Evolutionary conservation across 2,329 filamentous ascomycete species (phyloP), one percentile per base, ranked within the genome.

Genomic region (Cladobotryum protrusum): DNA sequence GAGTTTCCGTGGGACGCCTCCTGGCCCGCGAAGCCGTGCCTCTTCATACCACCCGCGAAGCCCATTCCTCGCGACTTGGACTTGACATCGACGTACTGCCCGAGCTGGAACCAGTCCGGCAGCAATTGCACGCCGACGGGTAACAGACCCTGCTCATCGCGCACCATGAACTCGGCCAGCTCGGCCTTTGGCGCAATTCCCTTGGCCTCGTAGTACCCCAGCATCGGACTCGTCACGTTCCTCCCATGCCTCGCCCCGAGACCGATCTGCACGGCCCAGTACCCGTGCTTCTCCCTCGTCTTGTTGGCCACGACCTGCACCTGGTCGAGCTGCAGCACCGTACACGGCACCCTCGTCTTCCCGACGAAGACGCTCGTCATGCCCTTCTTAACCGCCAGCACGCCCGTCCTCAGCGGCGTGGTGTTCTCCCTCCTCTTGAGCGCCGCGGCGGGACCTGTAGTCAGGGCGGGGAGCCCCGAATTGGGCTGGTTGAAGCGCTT

Each of bases 1-100:
- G 91, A 96, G 72, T 95, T 92, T 79, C 93, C 93, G 79, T 99
- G 93, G 60, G 85, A 91, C 50, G 89, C 88, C 59, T 84, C 86
- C 74, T 99, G 93, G 61, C 93, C 93, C 29, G 75, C 69, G 70
- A 93, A 97, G 33, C 90, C 90, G 73, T 92, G 88, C 59, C 88
- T 80, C 82, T 99, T 99, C 93, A 99, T 99, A 58, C 89, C 93
- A 79, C 93, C 93, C 9, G 87, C 89, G 67, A 96, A 99, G 7
- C 93, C 93, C 81, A 89, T 92, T 47, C 93, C 93, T 65, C 88
- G 82, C 59, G 83, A 86, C 63, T 86, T 82, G 44, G 83, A 85
- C 61, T 85, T 79, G 48, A 89, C 84, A 72, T 99, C 93, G 53
- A 99, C 86, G 69, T 83, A 95, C 72, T 96, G 90, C 15, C 93